Conservation (phyloP, 192 early-diverging fungal species). For the Backusella tarrabulga region DNA sequence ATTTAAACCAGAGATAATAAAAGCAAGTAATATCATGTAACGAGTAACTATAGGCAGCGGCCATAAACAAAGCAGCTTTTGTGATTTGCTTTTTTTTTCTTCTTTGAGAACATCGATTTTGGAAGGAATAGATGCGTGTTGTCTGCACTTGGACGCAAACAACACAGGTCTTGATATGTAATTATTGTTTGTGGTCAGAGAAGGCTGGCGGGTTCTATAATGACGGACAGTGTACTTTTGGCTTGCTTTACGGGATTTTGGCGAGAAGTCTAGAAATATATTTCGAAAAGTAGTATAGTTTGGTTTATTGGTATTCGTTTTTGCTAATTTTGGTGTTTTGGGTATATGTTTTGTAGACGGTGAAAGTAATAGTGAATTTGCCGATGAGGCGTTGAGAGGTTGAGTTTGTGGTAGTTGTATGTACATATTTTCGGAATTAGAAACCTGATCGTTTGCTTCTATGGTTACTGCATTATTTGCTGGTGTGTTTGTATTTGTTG, state of each 20-base stretch:
- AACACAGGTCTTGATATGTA: not conserved
- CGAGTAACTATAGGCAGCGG: slow-evolving; percentile 38
- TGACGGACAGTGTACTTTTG: slow-evolving; percentile 15
- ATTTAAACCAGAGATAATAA: slow-evolving; percentile 25
- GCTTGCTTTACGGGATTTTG: slow-evolving; percentile 8
- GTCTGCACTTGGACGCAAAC: not conserved
- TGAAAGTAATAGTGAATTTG: not conserved
- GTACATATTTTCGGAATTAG: slow-evolving; percentile 1
- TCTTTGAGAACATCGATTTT: slow-evolving; percentile 4
- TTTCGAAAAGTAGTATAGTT: not conserved
- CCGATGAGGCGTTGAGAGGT: not conserved
- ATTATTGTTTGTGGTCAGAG: not conserved
- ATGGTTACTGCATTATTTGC: not conserved
- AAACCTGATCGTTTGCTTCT: not conserved
- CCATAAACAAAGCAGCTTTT: slow-evolving; percentile 36
- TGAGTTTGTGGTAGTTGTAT: not conserved
- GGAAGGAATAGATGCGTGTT: not conserved
- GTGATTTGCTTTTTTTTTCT: slow-evolving; percentile 31
- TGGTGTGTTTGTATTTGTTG: not conserved
- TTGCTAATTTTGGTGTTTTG: not conserved
- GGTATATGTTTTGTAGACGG: not conserved
- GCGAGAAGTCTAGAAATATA: not conserved
- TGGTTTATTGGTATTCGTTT: not conserved
- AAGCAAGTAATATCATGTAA: slow-evolving; percentile 26
- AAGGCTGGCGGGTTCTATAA: slow-evolving; percentile 6